Percentiles rank a stretch among this genome's conserved stretches.
Conservation (phyloP, 1,139 yeast genomes). For the Yamadazyma dendronema region DNA sequence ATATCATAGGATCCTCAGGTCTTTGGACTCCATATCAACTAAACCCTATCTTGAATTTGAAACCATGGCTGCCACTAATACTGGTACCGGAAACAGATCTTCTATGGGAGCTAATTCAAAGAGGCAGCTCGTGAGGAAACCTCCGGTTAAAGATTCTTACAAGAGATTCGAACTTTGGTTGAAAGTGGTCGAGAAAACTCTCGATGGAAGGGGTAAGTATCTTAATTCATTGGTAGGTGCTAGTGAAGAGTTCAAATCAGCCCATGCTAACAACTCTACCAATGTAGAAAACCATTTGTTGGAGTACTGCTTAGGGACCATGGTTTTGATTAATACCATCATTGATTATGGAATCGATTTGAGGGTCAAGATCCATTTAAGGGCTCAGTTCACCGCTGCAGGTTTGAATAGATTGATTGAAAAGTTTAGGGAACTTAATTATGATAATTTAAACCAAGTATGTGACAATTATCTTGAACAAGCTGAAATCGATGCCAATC, state of each 20-base stretch:
- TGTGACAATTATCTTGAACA: slow-evolving; percentile 61
- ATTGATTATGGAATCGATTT: slow-evolving; percentile 65
- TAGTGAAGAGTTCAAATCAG: slow-evolving; percentile 73
- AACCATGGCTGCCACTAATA: slow-evolving; percentile 8
- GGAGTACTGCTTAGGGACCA: slow-evolving; percentile 78
- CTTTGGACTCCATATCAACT: slow-evolving; percentile 61
- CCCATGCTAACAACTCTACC: slow-evolving; percentile 44
- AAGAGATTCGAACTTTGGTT: slow-evolving; percentile 87
- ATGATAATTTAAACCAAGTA: slow-evolving; percentile 64
- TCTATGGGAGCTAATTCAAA: too few species aligned
- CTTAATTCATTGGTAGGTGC: slow-evolving; percentile 93
- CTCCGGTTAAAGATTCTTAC: slow-evolving; percentile 38
- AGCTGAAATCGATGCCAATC: slow-evolving; percentile 70
- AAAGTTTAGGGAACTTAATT: slow-evolving; percentile 59
- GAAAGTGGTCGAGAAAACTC: slow-evolving; percentile 63
- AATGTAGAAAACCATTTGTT: slow-evolving; percentile 60
- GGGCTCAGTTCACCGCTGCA: slow-evolving; percentile 75
- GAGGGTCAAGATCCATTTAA: slow-evolving; percentile 66
- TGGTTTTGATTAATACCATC: slow-evolving; percentile 73
- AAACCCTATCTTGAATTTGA: slow-evolving; percentile 58
- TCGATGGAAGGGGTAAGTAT: slow-evolving; percentile 82
- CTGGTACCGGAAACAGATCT: slow-evolving; percentile 4
- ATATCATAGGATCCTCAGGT: slow-evolving; percentile 59
- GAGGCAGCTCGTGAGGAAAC: slow-evolving; percentile 37
- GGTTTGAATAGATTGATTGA: slow-evolving; percentile 67